Evolutionary conservation across 805 yeast genomes (phyloP).

Genomic region (Starmerella floris): DNA sequence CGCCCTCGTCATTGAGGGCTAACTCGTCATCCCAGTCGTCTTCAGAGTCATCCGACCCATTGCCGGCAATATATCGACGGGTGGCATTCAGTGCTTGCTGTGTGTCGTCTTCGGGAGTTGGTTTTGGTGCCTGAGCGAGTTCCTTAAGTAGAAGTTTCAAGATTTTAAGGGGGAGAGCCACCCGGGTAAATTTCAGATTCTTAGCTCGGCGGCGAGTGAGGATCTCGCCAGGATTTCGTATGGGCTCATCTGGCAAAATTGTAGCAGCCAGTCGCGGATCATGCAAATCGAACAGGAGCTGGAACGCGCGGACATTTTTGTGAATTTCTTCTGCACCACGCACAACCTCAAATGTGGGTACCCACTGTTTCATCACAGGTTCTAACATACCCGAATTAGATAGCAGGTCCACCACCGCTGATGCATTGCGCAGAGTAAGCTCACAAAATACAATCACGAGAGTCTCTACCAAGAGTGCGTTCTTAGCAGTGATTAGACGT

Average conservation of each 20-base stretch:
- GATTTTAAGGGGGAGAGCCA: conserved; percentile 60
- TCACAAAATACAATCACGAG: conserved; percentile 63
- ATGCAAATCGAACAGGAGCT: conserved; percentile 46
- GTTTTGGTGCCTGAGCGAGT: conserved; percentile 42
- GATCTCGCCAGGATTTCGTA: conserved; percentile 47
- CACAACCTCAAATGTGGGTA: conserved; percentile 63
- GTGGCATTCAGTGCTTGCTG: conserved; percentile 24
- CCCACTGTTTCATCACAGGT: conserved; percentile 64
- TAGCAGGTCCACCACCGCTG: conserved; percentile 51
- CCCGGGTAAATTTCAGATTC: conserved; percentile 43
- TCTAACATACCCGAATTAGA: conserved; percentile 36
- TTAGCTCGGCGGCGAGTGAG: conserved; percentile 77
- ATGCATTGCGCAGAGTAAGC: conserved; percentile 49
- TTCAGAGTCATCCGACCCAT: conserved; percentile 24
- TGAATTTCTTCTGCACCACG: conserved; percentile 65
- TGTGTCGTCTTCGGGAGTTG: conserved; percentile 20
- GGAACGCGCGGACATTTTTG: conserved; percentile 54
- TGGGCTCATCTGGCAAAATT: conserved; percentile 58
- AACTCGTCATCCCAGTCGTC: conserved; percentile 32
- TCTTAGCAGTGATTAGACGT: conserved; percentile 53
- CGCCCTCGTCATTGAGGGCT: conserved; percentile 19
- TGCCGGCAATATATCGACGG: not conserved
- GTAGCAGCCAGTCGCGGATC: conserved; percentile 41
- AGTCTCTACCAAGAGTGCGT: conserved; percentile 62
- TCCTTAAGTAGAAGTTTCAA: conserved; percentile 59